A percentile compares a stretch with the other conserved stretches of the same genome.
These are phyloP conservation scores for Sindora glabra DNA, from an alignment of 306 rosid genomes.

Conservation along the genomic window DNA sequence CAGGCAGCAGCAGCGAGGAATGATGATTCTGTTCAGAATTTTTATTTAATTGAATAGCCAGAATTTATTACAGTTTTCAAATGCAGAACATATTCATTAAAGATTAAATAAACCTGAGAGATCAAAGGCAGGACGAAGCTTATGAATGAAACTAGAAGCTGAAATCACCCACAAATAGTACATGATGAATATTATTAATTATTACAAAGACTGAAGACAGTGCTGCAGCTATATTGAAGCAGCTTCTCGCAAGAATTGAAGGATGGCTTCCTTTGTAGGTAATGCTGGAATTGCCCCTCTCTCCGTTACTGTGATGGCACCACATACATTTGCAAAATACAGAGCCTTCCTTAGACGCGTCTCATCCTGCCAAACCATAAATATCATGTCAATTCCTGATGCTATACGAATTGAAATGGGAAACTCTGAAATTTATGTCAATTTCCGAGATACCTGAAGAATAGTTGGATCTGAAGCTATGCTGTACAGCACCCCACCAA, in stretches of 20 bases:
- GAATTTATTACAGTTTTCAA: neutral
- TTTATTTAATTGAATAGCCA: neutral
- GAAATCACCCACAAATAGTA: conserved; percentile 14
- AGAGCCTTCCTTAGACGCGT: conserved; percentile 50
- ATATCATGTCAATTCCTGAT: neutral
- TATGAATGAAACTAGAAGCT: conserved; percentile 6
- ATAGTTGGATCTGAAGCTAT: conserved; percentile 56
- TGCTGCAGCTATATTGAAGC: conserved; percentile 13
- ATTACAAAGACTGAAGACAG: neutral
- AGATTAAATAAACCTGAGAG: neutral
- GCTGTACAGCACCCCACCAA: conserved; percentile 62
- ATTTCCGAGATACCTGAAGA: conserved; percentile 39
- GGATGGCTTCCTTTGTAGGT: conserved; percentile 60
- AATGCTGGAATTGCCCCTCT: conserved; percentile 90
- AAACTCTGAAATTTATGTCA: neutral
- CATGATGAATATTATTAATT: no score
- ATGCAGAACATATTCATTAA: neutral
- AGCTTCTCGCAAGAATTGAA: conserved; percentile 38
- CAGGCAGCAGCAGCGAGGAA: no score
- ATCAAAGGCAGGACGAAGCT: no score
- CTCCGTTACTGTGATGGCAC: conserved; percentile 75
- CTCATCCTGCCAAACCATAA: conserved; percentile 46
- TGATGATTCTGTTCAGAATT: no score
- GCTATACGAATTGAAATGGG: neutral
- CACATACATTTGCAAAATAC: conserved; percentile 68